A percentile compares a stretch with the other conserved stretches of the same genome.
These are phyloP conservation scores for Ceratocystis cubensis DNA, from an alignment of 2,329 filamentous ascomycete species.

Conservation along the genomic window DNA sequence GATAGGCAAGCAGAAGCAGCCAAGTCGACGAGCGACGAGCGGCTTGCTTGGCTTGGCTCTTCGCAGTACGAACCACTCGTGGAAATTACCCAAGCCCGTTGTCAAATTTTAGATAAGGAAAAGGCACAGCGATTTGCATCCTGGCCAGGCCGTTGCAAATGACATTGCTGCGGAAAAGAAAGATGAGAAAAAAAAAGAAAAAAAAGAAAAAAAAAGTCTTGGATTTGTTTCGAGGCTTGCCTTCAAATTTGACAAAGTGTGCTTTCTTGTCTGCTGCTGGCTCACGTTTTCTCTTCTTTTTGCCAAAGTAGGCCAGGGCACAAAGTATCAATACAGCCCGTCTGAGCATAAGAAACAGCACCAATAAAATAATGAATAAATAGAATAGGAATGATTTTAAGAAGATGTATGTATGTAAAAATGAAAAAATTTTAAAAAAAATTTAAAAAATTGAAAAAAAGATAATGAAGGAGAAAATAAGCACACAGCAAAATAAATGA, in stretches of 20 bases:
- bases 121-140: not conserved
- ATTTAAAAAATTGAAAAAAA: not conserved
- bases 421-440: not conserved
- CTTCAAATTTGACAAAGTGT: not conserved
- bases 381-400: too few relatives aligned
- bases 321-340: not conserved
- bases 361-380: not conserved
- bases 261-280: not conserved
- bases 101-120: not conserved
- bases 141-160: not conserved
- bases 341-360: not conserved
- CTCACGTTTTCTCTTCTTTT: not conserved
- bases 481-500: not conserved
- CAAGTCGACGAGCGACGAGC: too few relatives aligned
- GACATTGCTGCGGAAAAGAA: not conserved
- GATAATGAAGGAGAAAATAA: not conserved
- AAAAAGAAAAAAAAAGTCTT: not conserved
- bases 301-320: not conserved
- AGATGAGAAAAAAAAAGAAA: not conserved
- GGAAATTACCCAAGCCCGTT: not conserved
- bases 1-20: not conserved
- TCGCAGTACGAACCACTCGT: not conserved
- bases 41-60: not conserved
- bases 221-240: not conserved
- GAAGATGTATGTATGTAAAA: not conserved